phyloP scores from a whole-genome alignment of 352 stramenopile species.

The Phytophthora vignae region DNA sequence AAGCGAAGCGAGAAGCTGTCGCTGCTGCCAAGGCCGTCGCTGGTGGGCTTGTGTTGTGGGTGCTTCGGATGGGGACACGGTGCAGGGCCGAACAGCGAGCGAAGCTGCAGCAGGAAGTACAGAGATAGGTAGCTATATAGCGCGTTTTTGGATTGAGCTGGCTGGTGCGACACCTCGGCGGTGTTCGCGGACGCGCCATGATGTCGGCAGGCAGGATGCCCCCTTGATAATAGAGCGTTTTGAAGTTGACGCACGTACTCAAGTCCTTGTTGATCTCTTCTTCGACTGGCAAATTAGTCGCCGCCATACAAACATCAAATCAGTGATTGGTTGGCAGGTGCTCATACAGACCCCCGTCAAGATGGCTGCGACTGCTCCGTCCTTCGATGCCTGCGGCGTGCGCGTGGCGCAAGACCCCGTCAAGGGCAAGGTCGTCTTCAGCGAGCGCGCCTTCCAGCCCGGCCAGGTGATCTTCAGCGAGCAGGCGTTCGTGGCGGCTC shows the following conservation, averaged over 20 bases:
- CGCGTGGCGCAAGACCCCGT: conserved; percentile 53
- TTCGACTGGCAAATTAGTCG: conserved; percentile 20
- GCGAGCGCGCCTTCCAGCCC: conserved; percentile 56
- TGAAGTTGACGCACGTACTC: no score
- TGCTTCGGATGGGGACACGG: conserved; percentile 11
- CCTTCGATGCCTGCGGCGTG: conserved; percentile 65
- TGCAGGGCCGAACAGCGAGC: conserved; percentile 20
- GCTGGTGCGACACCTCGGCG: conserved; percentile 1
- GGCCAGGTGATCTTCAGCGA: conserved; percentile 83
- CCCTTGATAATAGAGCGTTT: conserved; percentile 52
- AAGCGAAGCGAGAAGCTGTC: conserved; percentile 18
- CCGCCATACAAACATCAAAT: conserved; percentile 28
- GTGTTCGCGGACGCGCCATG: conserved; percentile 2
- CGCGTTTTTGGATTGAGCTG: conserved; percentile 29
- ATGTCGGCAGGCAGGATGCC: conserved; percentile 24
- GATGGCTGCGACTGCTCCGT: conserved; percentile 52
- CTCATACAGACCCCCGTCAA: background rate
- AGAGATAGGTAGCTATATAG: conserved; percentile 23
- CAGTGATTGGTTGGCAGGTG: conserved; percentile 19
- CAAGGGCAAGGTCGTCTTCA: conserved; percentile 74
- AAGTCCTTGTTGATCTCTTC: no score
- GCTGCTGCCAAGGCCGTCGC: conserved; percentile 16
- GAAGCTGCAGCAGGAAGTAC: conserved; percentile 36
- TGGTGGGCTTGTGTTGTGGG: conserved; percentile 5
- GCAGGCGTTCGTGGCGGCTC: conserved; percentile 73